Evolutionary conservation across 1,284 basidiomycete species (phyloP), one percentile per base, ranked within the genome.

Genomic region (Boletus smithii): DNA sequence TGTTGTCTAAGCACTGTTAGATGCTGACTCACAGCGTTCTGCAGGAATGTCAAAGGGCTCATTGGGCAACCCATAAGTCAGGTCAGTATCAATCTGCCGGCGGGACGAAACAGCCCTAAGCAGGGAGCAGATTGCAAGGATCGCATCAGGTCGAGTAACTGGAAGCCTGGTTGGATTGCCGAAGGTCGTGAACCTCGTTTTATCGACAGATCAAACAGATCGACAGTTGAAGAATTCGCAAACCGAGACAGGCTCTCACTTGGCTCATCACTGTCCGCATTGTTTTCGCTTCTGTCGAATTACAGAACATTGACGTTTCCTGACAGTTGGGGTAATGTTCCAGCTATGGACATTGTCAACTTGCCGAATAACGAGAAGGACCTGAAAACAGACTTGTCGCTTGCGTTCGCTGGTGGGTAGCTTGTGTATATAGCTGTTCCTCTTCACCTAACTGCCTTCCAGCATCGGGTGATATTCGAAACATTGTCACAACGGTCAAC

Each of bases 301-400:
- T 18, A 2, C n/a, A 17, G 10, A 27, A 14, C 24, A 3, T 35
- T 34, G 17, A 64, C 5, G 35, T 36, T 10, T 5, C 17, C 20
- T 33, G 5, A 31, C 24, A 58, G 62, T 5, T 58, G 40, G 42
- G 62, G 60, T 2, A 64, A 59, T 24, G 39, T 61, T 17, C 58
- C 62, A 1, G 62, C 62, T 4, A 50, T 54, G 70, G 73, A 73
- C 10, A 69, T 75, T 10, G 65, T 73, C 5, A 72, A 75, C 49
- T 53, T 75, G 20, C 55, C 67, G 8, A 61, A 73, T 34, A 60
- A 73, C 6, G 50, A 75, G 11, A 59, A 47, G 3, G 48, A 63
- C 17, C 66, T 53, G 16, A 49, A 69, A 34, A 69, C 63, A 47
- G 43, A 53, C 23, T 54, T 75, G 5, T 68, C 73, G 0, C 36